Percentiles rank a stretch among this genome's conserved stretches.
These are phyloP conservation scores for Pseudonitzschia delicatissima DNA, from an alignment of 108 stramenopile species.

Conservation along the genomic window DNA sequence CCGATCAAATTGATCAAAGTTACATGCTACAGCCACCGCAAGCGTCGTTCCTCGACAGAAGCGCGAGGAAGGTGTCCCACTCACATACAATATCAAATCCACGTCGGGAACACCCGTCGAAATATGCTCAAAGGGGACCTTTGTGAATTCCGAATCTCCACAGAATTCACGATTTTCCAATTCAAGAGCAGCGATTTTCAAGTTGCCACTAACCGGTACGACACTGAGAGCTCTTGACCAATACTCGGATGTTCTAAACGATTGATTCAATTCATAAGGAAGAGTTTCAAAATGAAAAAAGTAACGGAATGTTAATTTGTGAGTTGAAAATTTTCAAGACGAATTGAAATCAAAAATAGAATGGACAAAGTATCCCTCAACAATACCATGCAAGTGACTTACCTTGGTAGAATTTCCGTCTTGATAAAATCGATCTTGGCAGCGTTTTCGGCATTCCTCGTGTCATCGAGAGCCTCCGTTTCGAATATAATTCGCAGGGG, in stretches of 20 bases:
- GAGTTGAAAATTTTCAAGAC: neutral
- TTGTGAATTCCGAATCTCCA: conserved; percentile 78
- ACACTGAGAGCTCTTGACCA: conserved; percentile 71
- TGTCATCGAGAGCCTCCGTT: conserved; percentile 58
- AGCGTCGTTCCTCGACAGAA: conserved; percentile 75
- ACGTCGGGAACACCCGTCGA: conserved; percentile 53
- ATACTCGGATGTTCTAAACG: conserved; percentile 59
- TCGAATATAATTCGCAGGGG: conserved; percentile 77
- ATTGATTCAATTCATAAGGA: too few species aligned
- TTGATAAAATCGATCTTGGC: conserved; percentile 76
- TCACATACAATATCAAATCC: conserved; percentile 76
- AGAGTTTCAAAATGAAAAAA: neutral
- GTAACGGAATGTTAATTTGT: neutral
- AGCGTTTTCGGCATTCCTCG: conserved; percentile 38
- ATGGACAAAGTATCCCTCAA: neutral
- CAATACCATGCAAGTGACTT: neutral
- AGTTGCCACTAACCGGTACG: conserved; percentile 66
- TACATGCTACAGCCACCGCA: conserved; percentile 76
- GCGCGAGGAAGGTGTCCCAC: conserved; percentile 57
- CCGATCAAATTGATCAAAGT: conserved; percentile 68
- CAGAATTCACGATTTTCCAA: conserved; percentile 66
- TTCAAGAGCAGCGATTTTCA: conserved; percentile 59
- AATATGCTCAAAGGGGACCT: conserved; percentile 66
- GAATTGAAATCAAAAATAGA: neutral
- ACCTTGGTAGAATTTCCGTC: conserved; percentile 47